Conservation (phyloP, 208 protist species). For the Trichomonas vaginalis region DNA sequence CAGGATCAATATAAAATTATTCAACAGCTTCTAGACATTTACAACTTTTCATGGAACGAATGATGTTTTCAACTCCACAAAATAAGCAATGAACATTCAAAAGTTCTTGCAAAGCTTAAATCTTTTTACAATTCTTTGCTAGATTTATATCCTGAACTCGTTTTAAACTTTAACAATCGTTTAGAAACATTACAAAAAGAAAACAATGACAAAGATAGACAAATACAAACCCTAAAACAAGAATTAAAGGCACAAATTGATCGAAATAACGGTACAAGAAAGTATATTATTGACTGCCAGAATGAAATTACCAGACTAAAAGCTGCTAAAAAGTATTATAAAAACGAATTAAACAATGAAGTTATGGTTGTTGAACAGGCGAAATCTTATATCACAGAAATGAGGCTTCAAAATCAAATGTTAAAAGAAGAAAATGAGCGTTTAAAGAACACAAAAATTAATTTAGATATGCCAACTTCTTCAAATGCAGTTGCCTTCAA, state of each 20-base stretch:
- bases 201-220: neutral
- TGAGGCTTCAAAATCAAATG: neutral
- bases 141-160: neutral
- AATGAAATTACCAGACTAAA: neutral
- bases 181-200: neutral
- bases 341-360: neutral
- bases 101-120: neutral
- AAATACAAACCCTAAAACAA: neutral
- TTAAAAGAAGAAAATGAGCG: neutral
- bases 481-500: neutral
- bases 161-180: neutral
- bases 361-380: neutral
- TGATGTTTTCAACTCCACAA: neutral
- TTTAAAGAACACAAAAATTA: neutral
- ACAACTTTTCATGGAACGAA: neutral
- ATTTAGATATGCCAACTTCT: neutral
- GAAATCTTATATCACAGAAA: neutral
- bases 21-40: neutral
- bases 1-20: neutral
- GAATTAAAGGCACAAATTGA: neutral
- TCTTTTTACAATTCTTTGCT: neutral
- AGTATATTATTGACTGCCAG: neutral
- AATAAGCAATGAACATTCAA: neutral
- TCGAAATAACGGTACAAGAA: neutral
- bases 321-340: neutral